phyloP scores from a whole-genome alignment of 2,329 filamentous ascomycete species.

The Aspergillus jensenii region DNA sequence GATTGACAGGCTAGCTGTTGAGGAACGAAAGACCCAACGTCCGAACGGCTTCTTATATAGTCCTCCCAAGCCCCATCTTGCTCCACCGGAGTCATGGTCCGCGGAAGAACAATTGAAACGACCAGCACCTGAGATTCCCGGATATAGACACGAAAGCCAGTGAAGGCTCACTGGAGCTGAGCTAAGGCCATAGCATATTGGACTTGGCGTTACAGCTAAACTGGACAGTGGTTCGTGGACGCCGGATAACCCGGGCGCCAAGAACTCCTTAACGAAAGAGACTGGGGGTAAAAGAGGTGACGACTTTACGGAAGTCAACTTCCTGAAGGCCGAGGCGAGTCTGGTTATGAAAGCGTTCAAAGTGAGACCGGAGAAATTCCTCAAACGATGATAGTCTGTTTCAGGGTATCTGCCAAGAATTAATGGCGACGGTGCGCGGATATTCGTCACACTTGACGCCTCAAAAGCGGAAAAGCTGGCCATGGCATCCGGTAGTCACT shows the following conservation, averaged over 20 bases:
- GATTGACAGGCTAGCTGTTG: constrained; percentile 12
- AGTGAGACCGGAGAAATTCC: constrained; percentile 12
- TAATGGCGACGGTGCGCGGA: neutral
- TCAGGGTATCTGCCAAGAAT: constrained; percentile 11
- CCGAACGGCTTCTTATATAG: constrained; percentile 10
- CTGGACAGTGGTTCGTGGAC: neutral
- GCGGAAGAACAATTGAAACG: constrained; percentile 7
- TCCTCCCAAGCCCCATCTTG: neutral
- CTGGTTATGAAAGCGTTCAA: neutral
- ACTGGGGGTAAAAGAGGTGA: neutral
- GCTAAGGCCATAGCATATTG: neutral
- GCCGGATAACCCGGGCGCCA: neutral
- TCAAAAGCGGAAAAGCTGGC: neutral
- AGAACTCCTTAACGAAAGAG: neutral
- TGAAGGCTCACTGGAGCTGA: neutral
- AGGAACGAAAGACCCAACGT: constrained; percentile 1
- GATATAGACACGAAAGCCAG: neutral
- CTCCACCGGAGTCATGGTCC: neutral
- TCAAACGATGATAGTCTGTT: constrained; percentile 14
- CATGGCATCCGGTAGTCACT: neutral
- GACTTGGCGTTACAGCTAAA: neutral
- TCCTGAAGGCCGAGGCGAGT: neutral
- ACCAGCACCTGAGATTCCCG: neutral
- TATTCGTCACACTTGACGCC: constrained; percentile 31
- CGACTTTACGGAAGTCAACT: neutral